Percentiles rank a stretch among this genome's conserved stretches.
phyloP scores from a whole-genome alignment of 2,329 filamentous ascomycete species.

The Apiospora hydei region DNA sequence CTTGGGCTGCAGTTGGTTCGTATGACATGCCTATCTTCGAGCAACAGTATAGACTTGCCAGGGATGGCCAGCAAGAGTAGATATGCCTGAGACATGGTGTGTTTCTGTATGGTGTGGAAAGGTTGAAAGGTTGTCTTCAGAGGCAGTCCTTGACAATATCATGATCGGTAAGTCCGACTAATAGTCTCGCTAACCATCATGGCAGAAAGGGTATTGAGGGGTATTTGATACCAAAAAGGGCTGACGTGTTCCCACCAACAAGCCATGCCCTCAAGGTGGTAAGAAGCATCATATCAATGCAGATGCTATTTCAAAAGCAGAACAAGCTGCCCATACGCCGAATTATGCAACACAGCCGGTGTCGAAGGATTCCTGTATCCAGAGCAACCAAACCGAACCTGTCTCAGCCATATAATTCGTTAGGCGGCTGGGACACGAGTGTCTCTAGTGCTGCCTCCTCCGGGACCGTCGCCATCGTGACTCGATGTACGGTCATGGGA shows the following conservation, averaged over 20 bases:
- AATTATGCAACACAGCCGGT: neutral
- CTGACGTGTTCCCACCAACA: conserved; percentile 20
- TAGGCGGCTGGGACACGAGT: conserved; percentile 1
- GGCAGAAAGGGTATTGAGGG: neutral
- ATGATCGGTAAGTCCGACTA: neutral
- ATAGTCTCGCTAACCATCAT: neutral
- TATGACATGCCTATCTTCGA: neutral
- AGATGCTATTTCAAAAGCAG: neutral
- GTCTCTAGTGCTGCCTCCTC: conserved; percentile 7
- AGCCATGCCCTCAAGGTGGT: neutral
- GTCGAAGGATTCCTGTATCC: neutral
- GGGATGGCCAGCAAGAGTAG: neutral
- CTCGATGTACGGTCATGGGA: conserved; percentile 6
- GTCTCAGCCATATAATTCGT: neutral
- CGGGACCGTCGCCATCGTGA: neutral
- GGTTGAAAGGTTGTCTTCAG: neutral
- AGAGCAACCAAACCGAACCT: conserved; percentile 17
- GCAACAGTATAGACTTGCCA: neutral
- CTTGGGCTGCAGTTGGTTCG: neutral
- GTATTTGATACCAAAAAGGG: conserved; percentile 14
- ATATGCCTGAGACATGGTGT: neutral
- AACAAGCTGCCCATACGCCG: neutral
- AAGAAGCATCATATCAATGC: neutral
- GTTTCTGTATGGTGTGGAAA: neutral
- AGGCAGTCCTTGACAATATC: neutral